phyloP scores from a whole-genome alignment of 2,329 filamentous ascomycete genomes.

The Diplodia mutila region DNA sequence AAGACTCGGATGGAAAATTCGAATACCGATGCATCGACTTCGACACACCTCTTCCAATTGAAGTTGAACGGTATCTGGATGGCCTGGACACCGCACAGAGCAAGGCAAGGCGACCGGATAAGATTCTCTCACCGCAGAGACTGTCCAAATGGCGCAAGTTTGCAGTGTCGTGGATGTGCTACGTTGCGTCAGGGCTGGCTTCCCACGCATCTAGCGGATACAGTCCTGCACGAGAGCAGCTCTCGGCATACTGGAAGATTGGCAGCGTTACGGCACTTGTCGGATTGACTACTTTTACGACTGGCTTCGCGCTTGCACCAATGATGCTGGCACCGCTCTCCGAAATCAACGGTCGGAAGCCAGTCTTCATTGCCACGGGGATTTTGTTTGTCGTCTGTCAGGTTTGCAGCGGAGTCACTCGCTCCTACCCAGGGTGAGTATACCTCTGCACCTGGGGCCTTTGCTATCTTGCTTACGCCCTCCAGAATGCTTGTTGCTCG shows the following conservation, averaged over 20 bases:
- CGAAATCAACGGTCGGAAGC: conserved; percentile 83
- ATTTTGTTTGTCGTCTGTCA: conserved; percentile 74
- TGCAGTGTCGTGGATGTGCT: conserved; percentile 72
- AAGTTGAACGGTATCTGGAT: neutral
- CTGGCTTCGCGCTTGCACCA: conserved; percentile 77
- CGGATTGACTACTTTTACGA: conserved; percentile 80
- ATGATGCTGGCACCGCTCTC: conserved; percentile 89
- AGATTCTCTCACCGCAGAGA: neutral
- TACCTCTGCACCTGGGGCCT: neutral
- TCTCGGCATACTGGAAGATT: conserved; percentile 68
- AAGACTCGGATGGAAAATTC: neutral
- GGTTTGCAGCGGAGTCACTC: conserved; percentile 72
- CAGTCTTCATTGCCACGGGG: conserved; percentile 77
- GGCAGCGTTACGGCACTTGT: conserved; percentile 67
- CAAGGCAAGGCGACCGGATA: too few species aligned
- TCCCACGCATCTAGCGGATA: conserved; percentile 83
- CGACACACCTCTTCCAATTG: neutral
- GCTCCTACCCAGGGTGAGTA: conserved; percentile 61
- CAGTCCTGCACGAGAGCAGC: conserved; percentile 67
- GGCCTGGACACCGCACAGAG: neutral
- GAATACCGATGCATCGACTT: conserved; percentile 12
- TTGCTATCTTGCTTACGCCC: neutral
- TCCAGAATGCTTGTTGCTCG: conserved; percentile 70
- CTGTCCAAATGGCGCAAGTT: conserved; percentile 68
- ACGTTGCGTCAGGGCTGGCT: conserved; percentile 74